A percentile compares a stretch with the other conserved stretches of the same genome.
These are phyloP conservation scores for Rutstroemia sydowiana DNA, from an alignment of 2,329 filamentous ascomycete species.

Conservation along the genomic window DNA sequence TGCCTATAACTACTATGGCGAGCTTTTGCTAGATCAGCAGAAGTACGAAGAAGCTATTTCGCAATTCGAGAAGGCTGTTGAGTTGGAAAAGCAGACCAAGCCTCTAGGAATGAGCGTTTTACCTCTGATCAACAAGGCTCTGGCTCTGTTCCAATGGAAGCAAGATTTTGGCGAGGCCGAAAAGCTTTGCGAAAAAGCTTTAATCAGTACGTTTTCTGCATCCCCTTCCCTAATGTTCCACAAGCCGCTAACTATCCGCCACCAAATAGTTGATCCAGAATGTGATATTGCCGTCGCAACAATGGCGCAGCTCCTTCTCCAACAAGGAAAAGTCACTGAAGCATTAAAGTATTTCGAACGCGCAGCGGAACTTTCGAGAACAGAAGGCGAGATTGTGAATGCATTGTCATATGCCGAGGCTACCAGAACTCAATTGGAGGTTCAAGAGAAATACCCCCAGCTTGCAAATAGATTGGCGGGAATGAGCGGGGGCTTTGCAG, in stretches of 20 bases:
- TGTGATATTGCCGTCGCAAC: slow-evolving; percentile 98
- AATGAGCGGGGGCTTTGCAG: slow-evolving; percentile 39
- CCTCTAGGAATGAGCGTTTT: slow-evolving; percentile 96
- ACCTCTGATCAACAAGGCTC: slow-evolving; percentile 95
- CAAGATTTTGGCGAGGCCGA: slow-evolving; percentile 92
- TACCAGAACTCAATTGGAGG: slow-evolving; percentile 89
- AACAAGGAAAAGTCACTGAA: slow-evolving; percentile 94
- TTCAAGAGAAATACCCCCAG: slow-evolving; percentile 79
- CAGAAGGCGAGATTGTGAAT: slow-evolving; percentile 92
- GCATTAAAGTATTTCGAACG: slow-evolving; percentile 96
- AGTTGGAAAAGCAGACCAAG: slow-evolving; percentile 94
- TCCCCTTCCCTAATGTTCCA: not conserved
- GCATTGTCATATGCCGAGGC: slow-evolving; percentile 95
- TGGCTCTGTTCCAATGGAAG: slow-evolving; percentile 97
- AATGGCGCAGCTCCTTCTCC: slow-evolving; percentile 93
- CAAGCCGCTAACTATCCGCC: slow-evolving; percentile 8
- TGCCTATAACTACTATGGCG: slow-evolving; percentile 99
- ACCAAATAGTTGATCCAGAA: slow-evolving; percentile 75
- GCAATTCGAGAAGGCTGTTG: slow-evolving; percentile 97
- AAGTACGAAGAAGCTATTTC: slow-evolving; percentile 93
- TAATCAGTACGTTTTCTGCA: slow-evolving; percentile 70
- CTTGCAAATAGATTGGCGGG: slow-evolving; percentile 64
- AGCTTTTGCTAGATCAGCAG: slow-evolving; percentile 91
- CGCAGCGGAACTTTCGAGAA: slow-evolving; percentile 87
- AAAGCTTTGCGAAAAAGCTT: slow-evolving; percentile 91